Percentiles rank a stretch among this genome's conserved stretches.
These are phyloP conservation scores for Globisporangium cylindrosporum DNA, from an alignment of 352 stramenopile species.

Conservation along the genomic window DNA sequence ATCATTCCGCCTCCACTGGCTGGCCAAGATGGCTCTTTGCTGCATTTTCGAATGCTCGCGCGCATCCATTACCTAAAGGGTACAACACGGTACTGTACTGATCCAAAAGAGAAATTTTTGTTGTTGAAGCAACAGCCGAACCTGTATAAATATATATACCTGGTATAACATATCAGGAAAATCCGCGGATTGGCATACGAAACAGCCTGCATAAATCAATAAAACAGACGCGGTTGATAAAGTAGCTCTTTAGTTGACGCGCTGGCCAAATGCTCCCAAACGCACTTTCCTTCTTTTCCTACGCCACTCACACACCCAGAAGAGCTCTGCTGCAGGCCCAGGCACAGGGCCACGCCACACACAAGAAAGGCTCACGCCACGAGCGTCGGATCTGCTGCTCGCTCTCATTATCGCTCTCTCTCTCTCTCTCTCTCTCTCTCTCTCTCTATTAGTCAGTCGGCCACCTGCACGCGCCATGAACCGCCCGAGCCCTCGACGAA, in stretches of 20 bases:
- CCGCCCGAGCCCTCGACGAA: not conserved
- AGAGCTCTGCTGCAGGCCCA: not conserved
- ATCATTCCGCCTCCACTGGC: not conserved
- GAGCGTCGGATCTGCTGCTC: not conserved
- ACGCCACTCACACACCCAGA: not conserved
- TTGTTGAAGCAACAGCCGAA: not conserved
- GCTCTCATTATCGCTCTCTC: not conserved
- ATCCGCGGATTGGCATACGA: not conserved
- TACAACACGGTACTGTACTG: constrained; percentile 8
- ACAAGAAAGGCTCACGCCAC: not conserved
- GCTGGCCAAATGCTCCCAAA: not conserved
- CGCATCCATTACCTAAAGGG: constrained; percentile 1
- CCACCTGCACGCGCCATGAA: not conserved
- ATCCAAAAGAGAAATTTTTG: constrained; percentile 3
- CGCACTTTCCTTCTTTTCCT: constrained; percentile 4
- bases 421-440: not conserved
- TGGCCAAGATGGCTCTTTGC: not conserved
- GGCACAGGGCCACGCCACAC: not conserved
- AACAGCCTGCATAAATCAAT: not conserved
- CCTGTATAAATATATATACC: not conserved
- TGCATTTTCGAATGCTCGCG: not conserved
- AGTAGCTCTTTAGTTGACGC: not conserved
- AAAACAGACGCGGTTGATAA: not conserved
- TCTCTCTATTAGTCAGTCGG: not conserved
- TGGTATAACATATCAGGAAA: not conserved